Evolutionary conservation across 371 early-diverging fungal genomes (phyloP).

Genomic region (Mucor mucedo): DNA sequence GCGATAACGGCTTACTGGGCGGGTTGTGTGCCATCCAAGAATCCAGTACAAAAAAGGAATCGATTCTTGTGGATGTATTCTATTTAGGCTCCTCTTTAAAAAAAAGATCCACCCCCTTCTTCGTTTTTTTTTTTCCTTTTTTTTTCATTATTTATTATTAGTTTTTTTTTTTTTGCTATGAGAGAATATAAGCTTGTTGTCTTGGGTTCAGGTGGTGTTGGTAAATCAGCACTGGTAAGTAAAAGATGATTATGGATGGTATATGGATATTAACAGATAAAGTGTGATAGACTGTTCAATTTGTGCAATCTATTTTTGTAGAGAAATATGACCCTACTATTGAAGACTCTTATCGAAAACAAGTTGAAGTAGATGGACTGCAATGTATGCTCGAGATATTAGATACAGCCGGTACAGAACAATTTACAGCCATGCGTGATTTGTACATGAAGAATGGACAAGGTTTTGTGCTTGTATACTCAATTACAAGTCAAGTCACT

Average conservation of each 20-base stretch:
- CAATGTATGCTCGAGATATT: constrained; percentile 90
- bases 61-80: too few relatives aligned
- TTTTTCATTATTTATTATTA: not conserved
- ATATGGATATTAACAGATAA: not conserved
- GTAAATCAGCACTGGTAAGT: constrained; percentile 85
- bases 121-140: not conserved
- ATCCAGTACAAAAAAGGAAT: too few relatives aligned
- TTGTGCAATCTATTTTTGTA: constrained; percentile 88
- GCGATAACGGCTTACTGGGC: too few relatives aligned
- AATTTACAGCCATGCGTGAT: constrained; percentile 92
- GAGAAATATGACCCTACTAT: constrained; percentile 92
- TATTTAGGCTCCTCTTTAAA: too few relatives aligned
- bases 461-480: constrained; percentile 86
- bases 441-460: constrained; percentile 92
- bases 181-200: constrained; percentile 88
- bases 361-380: constrained; percentile 83
- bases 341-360: constrained; percentile 90
- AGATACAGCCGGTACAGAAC: constrained; percentile 89
- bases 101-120: not conserved
- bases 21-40: too few relatives aligned
- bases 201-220: constrained; percentile 88
- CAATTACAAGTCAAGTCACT: constrained; percentile 83
- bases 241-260: not conserved
- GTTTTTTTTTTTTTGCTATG: constrained; percentile 31
- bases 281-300: constrained; percentile 81